A percentile compares a stretch with the other conserved stretches of the same genome.
Evolutionary conservation across 2,329 filamentous ascomycete genomes (phyloP).

Genomic region (Penicillium sp.): DNA sequence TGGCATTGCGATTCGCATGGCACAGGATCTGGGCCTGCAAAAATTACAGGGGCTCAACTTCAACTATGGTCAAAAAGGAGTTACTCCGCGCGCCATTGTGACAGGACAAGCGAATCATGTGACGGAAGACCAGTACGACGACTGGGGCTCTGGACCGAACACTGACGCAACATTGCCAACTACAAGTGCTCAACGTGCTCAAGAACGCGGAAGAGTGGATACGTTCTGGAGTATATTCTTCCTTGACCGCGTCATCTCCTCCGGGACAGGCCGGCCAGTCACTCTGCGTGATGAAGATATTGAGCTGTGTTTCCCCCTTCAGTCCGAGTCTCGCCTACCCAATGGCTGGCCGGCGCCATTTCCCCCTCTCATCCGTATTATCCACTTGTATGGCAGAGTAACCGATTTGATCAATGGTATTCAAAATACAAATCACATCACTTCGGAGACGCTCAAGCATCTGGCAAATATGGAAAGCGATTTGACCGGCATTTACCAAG

Average conservation of each 20-base stretch:
- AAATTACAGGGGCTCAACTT: constrained; percentile 68
- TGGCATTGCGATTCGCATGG: constrained; percentile 78
- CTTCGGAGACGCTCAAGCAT: constrained; percentile 63
- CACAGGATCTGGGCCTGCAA: constrained; percentile 71
- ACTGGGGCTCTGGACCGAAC: constrained; percentile 32
- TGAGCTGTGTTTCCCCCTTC: constrained; percentile 63
- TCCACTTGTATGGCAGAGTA: constrained; percentile 77
- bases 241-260: constrained; percentile 79
- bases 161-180: constrained; percentile 33
- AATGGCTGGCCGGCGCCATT: constrained; percentile 72
- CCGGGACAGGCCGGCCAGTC: constrained; percentile 75
- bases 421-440: constrained; percentile 66
- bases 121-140: constrained; percentile 41
- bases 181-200: constrained; percentile 53
- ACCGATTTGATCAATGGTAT: constrained; percentile 82
- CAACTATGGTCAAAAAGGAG: constrained; percentile 48
- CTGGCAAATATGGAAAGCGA: constrained; percentile 74
- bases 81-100: constrained; percentile 53
- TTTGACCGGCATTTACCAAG: constrained; percentile 67
- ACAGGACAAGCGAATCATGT: constrained; percentile 36
- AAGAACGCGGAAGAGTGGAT: constrained; percentile 76
- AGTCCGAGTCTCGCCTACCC: constrained; percentile 47
- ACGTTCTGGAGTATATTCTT: constrained; percentile 90
- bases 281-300: constrained; percentile 81
- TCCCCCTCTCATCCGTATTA: constrained; percentile 72